Percentiles rank a stretch among this genome's conserved stretches.
phyloP scores from a whole-genome alignment of 2,329 filamentous ascomycete species.

The Aureobasidium sp. region DNA sequence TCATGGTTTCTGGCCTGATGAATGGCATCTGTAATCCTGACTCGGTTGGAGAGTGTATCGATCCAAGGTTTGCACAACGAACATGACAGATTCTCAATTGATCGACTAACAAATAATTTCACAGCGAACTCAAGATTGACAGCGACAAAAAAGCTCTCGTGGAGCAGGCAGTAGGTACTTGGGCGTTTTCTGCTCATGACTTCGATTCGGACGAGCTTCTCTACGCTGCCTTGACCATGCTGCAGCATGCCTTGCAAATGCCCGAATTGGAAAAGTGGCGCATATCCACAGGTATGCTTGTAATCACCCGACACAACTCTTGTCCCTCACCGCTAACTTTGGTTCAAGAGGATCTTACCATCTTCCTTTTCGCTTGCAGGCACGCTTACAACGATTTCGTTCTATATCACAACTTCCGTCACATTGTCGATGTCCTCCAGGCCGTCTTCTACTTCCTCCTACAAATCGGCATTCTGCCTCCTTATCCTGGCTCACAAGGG shows the following conservation, averaged over 20 bases:
- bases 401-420: conserved; percentile 95
- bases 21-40: conserved; percentile 72
- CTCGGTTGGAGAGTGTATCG: conserved; percentile 54
- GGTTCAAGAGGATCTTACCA: conserved; percentile 63
- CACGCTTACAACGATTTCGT: conserved; percentile 95
- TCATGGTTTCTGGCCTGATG: conserved; percentile 89
- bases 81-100: too few species aligned
- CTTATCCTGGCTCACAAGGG: conserved; percentile 42
- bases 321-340: conserved; percentile 19
- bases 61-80: conserved; percentile 44
- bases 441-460: conserved; percentile 84
- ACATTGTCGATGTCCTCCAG: conserved; percentile 92
- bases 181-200: conserved; percentile 84
- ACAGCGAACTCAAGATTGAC: conserved; percentile 57
- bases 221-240: conserved; percentile 76
- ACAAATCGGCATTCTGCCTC: conserved; percentile 65
- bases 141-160: conserved; percentile 58
- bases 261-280: conserved; percentile 74
- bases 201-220: conserved; percentile 87
- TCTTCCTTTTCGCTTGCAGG: conserved; percentile 79
- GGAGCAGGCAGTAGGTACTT: conserved; percentile 61
- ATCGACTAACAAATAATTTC: neutral
- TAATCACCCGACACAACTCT: conserved; percentile 3
- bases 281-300: conserved; percentile 60
- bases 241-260: conserved; percentile 77